Base-by-base conservation (phyloP, 2,329 filamentous ascomycete species). In the Basipetospora chlamydospora region DNA sequence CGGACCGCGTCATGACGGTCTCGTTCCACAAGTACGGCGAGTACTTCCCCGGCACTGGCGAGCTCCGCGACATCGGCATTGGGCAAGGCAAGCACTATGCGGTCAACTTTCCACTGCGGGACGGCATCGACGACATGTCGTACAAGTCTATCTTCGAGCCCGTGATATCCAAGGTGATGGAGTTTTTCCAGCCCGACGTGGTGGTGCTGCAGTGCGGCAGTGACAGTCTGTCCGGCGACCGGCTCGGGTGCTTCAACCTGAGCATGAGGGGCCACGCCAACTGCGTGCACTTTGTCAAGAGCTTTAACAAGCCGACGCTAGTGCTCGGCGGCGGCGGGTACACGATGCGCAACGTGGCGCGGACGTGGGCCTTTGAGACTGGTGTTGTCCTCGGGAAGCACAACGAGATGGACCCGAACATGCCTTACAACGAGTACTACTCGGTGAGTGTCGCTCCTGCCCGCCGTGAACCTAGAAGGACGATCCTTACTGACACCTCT, bases 401-500 rank as follows among this genome's bases (percentile, higher is more conserved):
- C 16, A 16, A 30, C 26, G 70, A 83, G 21, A 83, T 96, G 70
- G 70, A 75, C 9, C 70, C 80, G 5, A 77, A 82, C n/a, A 67
- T 96, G 28, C 88, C 88, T 1, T 96, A 86, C 57, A 96, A 94
- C 44, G 88, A 96, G 62, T 96, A 96, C 57, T 96, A 96, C 53
- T 73, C 78, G 53, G 74, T 77, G 56, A 50, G 58, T 49, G 6
- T 11, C 11, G 3, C 9, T 28, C 15, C 31, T 9, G 12, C 17
- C 25, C 16, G 9, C 25, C 11, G 23, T 17, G 11, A 16, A 11
- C 2, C 11, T 11, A 17, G 6, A 3, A 7, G 22, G 16, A 10
- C 7, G 10, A 26, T 8, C 3, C 12, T 18, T 16, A 12, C 33
- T 35, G 26, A 35, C 33, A 11, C 6, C 3, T 33, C 12, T n/a